phyloP scores from a whole-genome alignment of 345 rosid species.

The Salix suchowensis region DNA sequence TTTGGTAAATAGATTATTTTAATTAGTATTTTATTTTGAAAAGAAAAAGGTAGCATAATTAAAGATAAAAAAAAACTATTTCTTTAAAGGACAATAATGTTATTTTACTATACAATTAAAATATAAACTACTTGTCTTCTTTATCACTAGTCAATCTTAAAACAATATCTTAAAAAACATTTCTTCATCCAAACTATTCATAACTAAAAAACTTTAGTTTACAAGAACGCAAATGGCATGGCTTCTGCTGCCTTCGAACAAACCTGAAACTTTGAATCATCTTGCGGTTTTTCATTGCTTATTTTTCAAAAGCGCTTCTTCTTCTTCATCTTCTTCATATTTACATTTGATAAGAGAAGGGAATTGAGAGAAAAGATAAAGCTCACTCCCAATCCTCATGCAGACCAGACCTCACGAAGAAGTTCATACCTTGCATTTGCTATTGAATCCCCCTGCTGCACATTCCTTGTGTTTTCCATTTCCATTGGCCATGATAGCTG shows the following conservation, averaged over 20 bases:
- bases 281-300: not conserved
- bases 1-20: too few species aligned
- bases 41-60: too few species aligned
- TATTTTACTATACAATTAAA: too few species aligned
- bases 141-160: too few species aligned
- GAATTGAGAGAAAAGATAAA: not conserved
- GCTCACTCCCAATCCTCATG: slow-evolving; percentile 15
- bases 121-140: too few species aligned
- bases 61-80: too few species aligned
- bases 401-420: slow-evolving; percentile 80
- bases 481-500: slow-evolving; percentile 23
- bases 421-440: slow-evolving; percentile 68
- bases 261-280: slow-evolving; percentile 5
- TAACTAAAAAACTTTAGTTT: not conserved
- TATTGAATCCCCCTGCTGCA: not conserved
- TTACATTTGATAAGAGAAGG: not conserved
- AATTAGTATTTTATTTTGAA: too few species aligned
- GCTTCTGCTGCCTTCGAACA: slow-evolving; percentile 2
- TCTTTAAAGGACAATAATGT: too few species aligned
- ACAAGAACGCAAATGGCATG: slow-evolving; percentile 10
- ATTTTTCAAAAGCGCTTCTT: not conserved
- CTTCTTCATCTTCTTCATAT: not conserved
- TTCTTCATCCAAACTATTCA: not conserved
- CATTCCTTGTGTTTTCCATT: slow-evolving; percentile 30
- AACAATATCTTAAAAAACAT: too few species aligned